A percentile compares a stretch with the other conserved stretches of the same genome.
Conservation (phyloP, 2,329 filamentous ascomycete species). For the Akanthomyces lecanii region DNA sequence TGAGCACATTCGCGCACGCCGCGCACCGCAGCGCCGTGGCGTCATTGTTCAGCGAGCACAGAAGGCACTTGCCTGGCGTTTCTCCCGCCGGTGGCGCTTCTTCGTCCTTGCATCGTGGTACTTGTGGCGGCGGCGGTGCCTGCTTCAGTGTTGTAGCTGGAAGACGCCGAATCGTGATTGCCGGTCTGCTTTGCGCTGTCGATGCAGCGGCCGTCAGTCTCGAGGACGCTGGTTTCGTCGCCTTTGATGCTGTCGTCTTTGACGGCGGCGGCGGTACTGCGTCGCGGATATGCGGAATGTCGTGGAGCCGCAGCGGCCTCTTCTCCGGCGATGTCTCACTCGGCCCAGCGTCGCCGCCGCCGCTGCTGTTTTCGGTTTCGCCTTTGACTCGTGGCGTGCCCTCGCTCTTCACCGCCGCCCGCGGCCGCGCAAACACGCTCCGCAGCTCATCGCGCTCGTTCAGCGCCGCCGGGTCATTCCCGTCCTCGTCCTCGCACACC, state of each 20-base stretch:
- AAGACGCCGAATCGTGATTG: conserved; percentile 1
- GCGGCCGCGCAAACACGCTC: conserved; percentile 29
- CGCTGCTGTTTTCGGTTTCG: neutral
- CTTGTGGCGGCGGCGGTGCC: neutral
- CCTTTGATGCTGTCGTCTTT: neutral
- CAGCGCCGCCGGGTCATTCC: conserved; percentile 40
- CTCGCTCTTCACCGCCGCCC: neutral
- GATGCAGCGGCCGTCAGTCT: neutral
- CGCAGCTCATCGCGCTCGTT: conserved; percentile 63
- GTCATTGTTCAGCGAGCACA: conserved; percentile 67
- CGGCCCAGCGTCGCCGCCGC: neutral
- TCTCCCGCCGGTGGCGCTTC: neutral
- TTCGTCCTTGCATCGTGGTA: neutral
- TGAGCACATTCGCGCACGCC: conserved; percentile 68
- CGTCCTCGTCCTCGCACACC: conserved; percentile 67
- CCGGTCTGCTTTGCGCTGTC: neutral
- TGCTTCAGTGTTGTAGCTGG: neutral
- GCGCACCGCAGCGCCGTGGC: conserved; percentile 53
- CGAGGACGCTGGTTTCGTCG: neutral
- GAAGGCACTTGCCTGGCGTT: conserved; percentile 40
- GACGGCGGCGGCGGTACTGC: neutral
- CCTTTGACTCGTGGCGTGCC: neutral
- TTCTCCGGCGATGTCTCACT: neutral
- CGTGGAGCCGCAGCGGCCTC: neutral
- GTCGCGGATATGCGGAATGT: conserved; percentile 7